Evolutionary conservation across 176 grass and related monocot genomes (phyloP).

Genomic region (Dendrocalamus sinicus): DNA sequence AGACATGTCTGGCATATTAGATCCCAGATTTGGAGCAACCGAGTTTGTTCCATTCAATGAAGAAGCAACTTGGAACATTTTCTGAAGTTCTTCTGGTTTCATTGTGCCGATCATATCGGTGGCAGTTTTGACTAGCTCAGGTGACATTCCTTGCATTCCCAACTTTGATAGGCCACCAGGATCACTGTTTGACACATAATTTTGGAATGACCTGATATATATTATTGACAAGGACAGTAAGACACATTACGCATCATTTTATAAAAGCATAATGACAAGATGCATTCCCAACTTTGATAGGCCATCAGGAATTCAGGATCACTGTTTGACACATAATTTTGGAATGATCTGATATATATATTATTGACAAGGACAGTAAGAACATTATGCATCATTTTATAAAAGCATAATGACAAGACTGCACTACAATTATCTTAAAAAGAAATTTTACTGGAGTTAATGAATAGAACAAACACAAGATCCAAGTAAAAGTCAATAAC

Average conservation of each 20-base stretch:
- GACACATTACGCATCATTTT: slow-evolving; percentile 20
- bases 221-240: slow-evolving; percentile 39
- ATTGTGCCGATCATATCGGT: slow-evolving; percentile 77
- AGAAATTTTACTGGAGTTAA: slow-evolving; percentile 10
- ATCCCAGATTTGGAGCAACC: slow-evolving; percentile 59
- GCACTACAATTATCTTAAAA: not conserved
- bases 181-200: slow-evolving; percentile 58
- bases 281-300: not conserved
- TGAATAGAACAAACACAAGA: slow-evolving; percentile 14
- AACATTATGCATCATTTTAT: slow-evolving; percentile 19
- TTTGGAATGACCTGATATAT: slow-evolving; percentile 63
- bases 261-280: not conserved
- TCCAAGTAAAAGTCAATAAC: not conserved
- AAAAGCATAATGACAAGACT: not conserved
- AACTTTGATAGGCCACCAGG: slow-evolving; percentile 53
- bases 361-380: slow-evolving; percentile 37
- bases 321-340: not conserved
- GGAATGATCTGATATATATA: slow-evolving; percentile 57
- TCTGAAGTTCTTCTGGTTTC: slow-evolving; percentile 92
- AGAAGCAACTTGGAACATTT: slow-evolving; percentile 84
- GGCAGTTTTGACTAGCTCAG: slow-evolving; percentile 86
- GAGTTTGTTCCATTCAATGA: slow-evolving; percentile 64
- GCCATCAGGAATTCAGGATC: slow-evolving; percentile 32
- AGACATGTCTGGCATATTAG: slow-evolving; percentile 84
- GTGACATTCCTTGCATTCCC: slow-evolving; percentile 78